Evolutionary conservation across 192 early-diverging fungal genomes (phyloP).

Genomic region (Oehlia diaphana): DNA sequence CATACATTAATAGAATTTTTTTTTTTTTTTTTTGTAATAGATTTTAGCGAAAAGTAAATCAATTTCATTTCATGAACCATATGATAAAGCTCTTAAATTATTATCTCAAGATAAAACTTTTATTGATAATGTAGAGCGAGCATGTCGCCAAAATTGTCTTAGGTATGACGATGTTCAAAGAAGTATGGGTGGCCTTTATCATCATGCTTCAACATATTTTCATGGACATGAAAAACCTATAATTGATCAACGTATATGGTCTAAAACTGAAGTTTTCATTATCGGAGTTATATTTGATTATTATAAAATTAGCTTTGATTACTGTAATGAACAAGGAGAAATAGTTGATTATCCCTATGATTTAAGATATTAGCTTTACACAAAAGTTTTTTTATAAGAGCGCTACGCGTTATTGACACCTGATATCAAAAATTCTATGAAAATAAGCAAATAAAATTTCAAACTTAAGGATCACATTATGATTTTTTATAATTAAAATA

Average conservation of each 20-base stretch:
- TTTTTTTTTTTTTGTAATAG: neutral
- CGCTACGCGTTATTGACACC: too few species aligned
- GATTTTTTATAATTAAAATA: too few species aligned
- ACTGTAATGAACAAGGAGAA: neutral
- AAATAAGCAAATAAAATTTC: too few species aligned
- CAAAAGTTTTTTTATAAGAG: too few species aligned
- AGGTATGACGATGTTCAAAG: constrained; percentile 8
- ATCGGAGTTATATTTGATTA: neutral
- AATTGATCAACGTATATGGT: neutral
- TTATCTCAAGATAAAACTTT: neutral
- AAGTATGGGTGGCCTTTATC: neutral
- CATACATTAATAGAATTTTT: neutral
- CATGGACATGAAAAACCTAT: constrained; percentile 18
- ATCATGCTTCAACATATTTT: constrained; percentile 8
- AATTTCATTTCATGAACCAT: neutral
- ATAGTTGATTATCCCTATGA: neutral
- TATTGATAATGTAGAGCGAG: neutral
- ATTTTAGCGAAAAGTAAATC: too few species aligned
- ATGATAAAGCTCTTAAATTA: neutral
- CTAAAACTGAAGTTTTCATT: neutral
- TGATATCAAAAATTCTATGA: too few species aligned
- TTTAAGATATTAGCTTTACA: too few species aligned
- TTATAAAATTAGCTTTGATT: neutral
- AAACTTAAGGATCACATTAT: too few species aligned
- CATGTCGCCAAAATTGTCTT: neutral